phyloP scores from a whole-genome alignment of 306 rosid species.

The Prunus armeniaca region DNA sequence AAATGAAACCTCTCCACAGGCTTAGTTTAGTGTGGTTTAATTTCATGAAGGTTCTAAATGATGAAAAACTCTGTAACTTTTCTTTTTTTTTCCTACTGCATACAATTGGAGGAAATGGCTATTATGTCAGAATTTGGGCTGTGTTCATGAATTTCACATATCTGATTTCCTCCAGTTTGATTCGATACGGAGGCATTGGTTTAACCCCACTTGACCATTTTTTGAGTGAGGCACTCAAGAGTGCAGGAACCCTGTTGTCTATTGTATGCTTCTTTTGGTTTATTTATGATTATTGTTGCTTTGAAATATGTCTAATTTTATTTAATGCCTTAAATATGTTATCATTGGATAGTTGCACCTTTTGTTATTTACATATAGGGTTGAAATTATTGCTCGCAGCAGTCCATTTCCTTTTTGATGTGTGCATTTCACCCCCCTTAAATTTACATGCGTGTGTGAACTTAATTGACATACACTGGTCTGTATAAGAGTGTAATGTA shows the following conservation, averaged over 20 bases:
- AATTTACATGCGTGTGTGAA: not conserved
- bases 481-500: not conserved
- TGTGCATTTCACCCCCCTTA: not conserved
- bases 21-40: conserved; percentile 5
- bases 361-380: not conserved
- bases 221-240: not conserved
- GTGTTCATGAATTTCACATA: not conserved
- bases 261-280: not conserved
- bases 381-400: not conserved
- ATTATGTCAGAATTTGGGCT: conserved; percentile 5
- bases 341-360: not conserved
- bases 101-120: conserved; percentile 18
- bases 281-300: not conserved
- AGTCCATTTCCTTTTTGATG: not conserved
- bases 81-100: not conserved
- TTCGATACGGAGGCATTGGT: conserved; percentile 3
- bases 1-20: conserved; percentile 4
- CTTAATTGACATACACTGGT: not conserved
- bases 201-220: not conserved
- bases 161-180: not conserved
- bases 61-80: conserved; percentile 1
- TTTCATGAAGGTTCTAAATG: not conserved
- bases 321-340: not conserved
- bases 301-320: not conserved
- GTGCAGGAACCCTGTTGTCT: not conserved